Conservation (phyloP, 495 filamentous ascomycete species). For the Hypoxylon lienhwacheense region DNA sequence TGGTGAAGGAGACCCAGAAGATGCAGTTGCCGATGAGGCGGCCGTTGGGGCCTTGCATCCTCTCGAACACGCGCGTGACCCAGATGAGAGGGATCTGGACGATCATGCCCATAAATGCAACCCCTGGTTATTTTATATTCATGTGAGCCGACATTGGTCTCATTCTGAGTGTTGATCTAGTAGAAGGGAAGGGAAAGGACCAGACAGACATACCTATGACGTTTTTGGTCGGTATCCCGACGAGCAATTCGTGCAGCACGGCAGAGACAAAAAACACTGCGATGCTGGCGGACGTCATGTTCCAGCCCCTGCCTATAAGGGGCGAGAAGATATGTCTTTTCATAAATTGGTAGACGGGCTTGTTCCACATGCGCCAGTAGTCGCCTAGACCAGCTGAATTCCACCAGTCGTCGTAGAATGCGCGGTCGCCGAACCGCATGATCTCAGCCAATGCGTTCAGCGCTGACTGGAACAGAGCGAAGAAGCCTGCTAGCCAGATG, state of each 20-base stretch:
- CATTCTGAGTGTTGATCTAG: too few species aligned
- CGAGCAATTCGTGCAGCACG: conserved; percentile 85
- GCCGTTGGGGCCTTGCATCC: conserved; percentile 70
- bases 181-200: background rate
- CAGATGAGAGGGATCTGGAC: conserved; percentile 84
- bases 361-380: conserved; percentile 98
- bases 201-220: conserved; percentile 67
- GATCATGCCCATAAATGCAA: conserved; percentile 93
- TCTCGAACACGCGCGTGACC: conserved; percentile 76
- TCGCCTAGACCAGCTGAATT: conserved; percentile 80
- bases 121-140: conserved; percentile 58
- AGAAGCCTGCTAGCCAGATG: conserved; percentile 97
- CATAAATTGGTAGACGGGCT: conserved; percentile 95
- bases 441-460: conserved; percentile 91
- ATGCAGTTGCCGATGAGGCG: conserved; percentile 84
- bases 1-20: conserved; percentile 93
- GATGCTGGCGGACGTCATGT: conserved; percentile 63
- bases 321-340: conserved; percentile 88
- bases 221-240: conserved; percentile 95
- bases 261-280: conserved; percentile 86
- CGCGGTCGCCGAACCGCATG: conserved; percentile 84
- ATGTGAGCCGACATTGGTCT: conserved; percentile 6
- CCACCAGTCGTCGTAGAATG: conserved; percentile 98
- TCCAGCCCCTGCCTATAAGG: conserved; percentile 79
- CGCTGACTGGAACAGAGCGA: conserved; percentile 87